Conservation (phyloP, 192 early-diverging fungal genomes). For the Coemansia sp. region DNA sequence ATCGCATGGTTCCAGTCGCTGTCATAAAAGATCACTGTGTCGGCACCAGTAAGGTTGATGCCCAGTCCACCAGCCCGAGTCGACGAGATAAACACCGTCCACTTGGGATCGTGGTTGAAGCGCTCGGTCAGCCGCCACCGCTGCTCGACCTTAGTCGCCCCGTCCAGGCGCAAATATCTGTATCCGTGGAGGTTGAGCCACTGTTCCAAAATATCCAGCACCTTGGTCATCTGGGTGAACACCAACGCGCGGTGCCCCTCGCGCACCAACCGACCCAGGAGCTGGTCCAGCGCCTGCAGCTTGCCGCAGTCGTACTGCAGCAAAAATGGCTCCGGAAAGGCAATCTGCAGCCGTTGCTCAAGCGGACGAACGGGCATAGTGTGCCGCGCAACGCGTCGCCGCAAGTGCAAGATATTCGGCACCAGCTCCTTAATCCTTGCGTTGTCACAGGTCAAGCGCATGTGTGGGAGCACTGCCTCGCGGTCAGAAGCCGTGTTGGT, state of each 20-base stretch:
- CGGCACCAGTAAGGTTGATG: conserved; percentile 92
- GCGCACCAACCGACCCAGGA: conserved; percentile 77
- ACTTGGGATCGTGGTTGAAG: conserved; percentile 84
- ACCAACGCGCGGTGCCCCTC: conserved; percentile 92
- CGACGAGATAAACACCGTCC: conserved; percentile 91
- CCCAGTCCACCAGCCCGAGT: conserved; percentile 95
- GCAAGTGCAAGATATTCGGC: conserved; percentile 24
- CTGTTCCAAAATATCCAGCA: conserved; percentile 92
- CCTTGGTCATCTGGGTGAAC: conserved; percentile 92
- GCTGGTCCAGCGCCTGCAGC: conserved; percentile 74
- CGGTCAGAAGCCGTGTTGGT: conserved; percentile 9
- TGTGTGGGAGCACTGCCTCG: conserved; percentile 24
- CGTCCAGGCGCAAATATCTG: conserved; percentile 87
- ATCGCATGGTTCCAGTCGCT: conserved; percentile 95
- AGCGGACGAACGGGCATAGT: conserved; percentile 60
- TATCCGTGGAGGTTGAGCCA: conserved; percentile 81
- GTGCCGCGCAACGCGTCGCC: conserved; percentile 20
- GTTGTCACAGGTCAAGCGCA: neutral
- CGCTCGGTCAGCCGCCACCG: conserved; percentile 91
- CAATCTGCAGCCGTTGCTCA: conserved; percentile 63
- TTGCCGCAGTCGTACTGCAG: conserved; percentile 90
- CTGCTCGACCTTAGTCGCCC: conserved; percentile 77
- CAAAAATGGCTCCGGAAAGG: conserved; percentile 80
- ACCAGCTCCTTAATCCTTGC: conserved; percentile 8
- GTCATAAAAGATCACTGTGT: conserved; percentile 95